Base-by-base conservation (phyloP, 73 alveolate species). In the Stentor coeruleus region DNA sequence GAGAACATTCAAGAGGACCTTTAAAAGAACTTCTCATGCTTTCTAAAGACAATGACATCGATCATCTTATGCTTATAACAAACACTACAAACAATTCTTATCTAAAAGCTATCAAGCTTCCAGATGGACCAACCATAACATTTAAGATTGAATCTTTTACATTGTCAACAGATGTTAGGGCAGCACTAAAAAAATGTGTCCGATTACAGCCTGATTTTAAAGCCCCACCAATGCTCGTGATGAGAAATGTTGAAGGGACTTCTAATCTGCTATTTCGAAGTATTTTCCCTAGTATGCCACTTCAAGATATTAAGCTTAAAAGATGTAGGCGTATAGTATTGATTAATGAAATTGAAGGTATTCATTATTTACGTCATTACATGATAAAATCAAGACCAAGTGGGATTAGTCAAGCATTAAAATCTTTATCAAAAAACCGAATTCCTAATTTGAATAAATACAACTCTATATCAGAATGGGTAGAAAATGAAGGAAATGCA, bases 111-210 rank as follows among this genome's bases (percentile, higher is more conserved):
- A 92, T 94, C 59, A 95, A 95, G 81, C 91, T 91, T 91, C 98
- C 99, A 1, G 81, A 87, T 60, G 99, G 99, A 0, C 99, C 99
- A 3, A 95, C 99, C 28, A 83, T 95, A 38, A 92, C 99, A 3
- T 93, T 95, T 84, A 89, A 91, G 74, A 84, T 95, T 15, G 86
- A 91, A 38, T 89, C 88, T 37, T 95, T 92, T 84, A 74, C 93
- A 31, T 77, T 95, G 40, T 66, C 96, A 55, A 89, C 90, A 6
- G 99, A 95, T 83, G 95, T 95, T 26, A 85, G 91, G 59, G 85
- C 89, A 41, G 84, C 79, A 1, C 79, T 66, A 20, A 66, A 66
- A 66, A 66, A 66, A 33, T 26, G n/a, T 15, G 33, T 20, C 79
- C 36, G 39, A 33, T 40, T 66, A 28, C 79, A 66, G 41, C 79